Base-by-base conservation (phyloP, 225 moss, liverwort and hornwort species). In the Antitrichia curtipendula region DNA sequence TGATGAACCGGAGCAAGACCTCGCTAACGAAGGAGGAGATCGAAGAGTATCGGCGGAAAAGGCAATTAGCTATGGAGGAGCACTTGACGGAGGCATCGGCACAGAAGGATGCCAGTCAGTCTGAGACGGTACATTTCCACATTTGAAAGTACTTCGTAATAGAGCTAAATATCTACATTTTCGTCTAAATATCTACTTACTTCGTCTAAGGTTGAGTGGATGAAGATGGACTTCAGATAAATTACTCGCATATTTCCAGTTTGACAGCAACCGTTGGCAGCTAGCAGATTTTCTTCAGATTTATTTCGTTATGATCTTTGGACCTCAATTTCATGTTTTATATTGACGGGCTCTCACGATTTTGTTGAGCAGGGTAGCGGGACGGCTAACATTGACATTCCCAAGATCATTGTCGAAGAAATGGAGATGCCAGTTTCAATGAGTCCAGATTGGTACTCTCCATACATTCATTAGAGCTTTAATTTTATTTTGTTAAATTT, bases 21-120 rank as follows among this genome's bases (percentile, higher is more conserved):
- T 93, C 93, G 25, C 47, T 93, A 66, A 91, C 93, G 29, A 93
- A 93, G 80, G 93, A 91, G 40, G 91, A 90, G 31, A 93, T 93
- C 59, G 89, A 90, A 82, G 90, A 87, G 59, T 93, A 63, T 38
- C 78, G 91, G 91, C 89, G 89, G 83, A 84, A 91, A 80, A 87
- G 87, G 61, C 93, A 93, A 66, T 43, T 38, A 76, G 90, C 89
- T 25, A 84, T 60, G 91, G 91, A 93, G 59, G 93, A 93, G 89
- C 93, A 93, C 82, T 87, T 89, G 88, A 91, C 87, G 81, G 93
- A 93, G 89, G 91, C 91, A 43, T 87, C 93, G 50, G 93, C 87
- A 64, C 93, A 91, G 87, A 61, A 62, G 16, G 75, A n/a, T 75
- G 50, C 69, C 12, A 74, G 29, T 70, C 88, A 90, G 57, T 60